Percentiles rank a stretch among this genome's conserved stretches.
Evolutionary conservation across 2,329 filamentous ascomycete species (phyloP).

Genomic region (Aureobasidium melanogenum): DNA sequence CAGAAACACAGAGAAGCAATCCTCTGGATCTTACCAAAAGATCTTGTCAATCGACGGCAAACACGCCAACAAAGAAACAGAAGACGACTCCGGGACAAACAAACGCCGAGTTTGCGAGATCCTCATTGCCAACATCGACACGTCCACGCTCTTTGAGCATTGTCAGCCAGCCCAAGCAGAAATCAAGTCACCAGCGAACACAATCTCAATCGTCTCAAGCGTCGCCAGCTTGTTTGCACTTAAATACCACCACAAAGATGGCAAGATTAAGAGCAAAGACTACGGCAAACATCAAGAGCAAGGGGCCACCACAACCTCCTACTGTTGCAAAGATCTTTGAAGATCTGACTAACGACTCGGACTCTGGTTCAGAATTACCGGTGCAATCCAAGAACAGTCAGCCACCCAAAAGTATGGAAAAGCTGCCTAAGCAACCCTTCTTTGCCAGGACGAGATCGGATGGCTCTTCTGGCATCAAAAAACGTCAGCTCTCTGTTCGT

Average conservation of each 20-base stretch:
- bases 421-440: neutral
- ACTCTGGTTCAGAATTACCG: neutral
- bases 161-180: neutral
- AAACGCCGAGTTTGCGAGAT: neutral
- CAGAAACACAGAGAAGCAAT: neutral
- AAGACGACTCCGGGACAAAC: neutral
- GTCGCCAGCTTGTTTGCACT: neutral
- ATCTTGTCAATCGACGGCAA: neutral
- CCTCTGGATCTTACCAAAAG: neutral
- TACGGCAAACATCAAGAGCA: neutral
- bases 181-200: neutral
- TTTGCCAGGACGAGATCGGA: neutral
- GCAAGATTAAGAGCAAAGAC: neutral
- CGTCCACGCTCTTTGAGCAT: neutral
- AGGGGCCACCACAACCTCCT: neutral
- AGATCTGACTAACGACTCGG: neutral
- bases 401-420: neutral
- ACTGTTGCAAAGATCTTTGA: neutral
- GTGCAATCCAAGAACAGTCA: neutral
- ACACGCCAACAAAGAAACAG: neutral
- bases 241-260: neutral
- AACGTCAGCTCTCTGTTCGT: neutral
- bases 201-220: neutral
- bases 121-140: neutral
- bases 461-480: neutral